These are phyloP conservation scores for Maudiozyma turicensis DNA, from an alignment of 805 yeast genomes.

Conservation along the genomic window DNA sequence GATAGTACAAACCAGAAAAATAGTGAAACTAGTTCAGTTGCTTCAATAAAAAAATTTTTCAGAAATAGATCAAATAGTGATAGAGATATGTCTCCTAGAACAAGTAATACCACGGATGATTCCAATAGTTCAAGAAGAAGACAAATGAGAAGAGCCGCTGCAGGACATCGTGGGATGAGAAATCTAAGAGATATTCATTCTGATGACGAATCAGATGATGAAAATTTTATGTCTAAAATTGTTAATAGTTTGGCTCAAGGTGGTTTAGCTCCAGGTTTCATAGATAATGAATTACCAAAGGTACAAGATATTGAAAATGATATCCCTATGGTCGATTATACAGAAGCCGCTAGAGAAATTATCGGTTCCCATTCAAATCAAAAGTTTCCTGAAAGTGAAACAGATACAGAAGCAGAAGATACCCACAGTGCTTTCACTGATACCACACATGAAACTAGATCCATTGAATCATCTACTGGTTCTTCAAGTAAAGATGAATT, in stretches of 20 bases:
- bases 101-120: not conserved
- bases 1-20: not conserved
- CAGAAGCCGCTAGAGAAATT: constrained; percentile 38
- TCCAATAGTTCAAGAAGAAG: not conserved
- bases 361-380: not conserved
- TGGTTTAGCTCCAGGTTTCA: constrained; percentile 31
- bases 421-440: constrained; percentile 15
- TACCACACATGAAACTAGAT: constrained; percentile 17
- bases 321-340: constrained; percentile 38
- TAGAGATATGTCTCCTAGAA: not conserved
- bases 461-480: constrained; percentile 10
- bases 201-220: constrained; percentile 15
- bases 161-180: not conserved
- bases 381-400: not conserved
- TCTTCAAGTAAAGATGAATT: constrained; percentile 17
- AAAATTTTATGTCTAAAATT: constrained; percentile 22
- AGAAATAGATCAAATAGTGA: not conserved
- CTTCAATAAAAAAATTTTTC: not conserved
- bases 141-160: not conserved
- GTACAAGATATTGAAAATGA: constrained; percentile 24
- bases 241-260: constrained; percentile 24
- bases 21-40: not conserved
- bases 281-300: constrained; percentile 30
- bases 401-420: not conserved
- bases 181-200: constrained; percentile 4